Evolutionary conservation across 352 stramenopile species (phyloP), one percentile per base, ranked within the genome.

Genomic region (Phytophthora ramorum): DNA sequence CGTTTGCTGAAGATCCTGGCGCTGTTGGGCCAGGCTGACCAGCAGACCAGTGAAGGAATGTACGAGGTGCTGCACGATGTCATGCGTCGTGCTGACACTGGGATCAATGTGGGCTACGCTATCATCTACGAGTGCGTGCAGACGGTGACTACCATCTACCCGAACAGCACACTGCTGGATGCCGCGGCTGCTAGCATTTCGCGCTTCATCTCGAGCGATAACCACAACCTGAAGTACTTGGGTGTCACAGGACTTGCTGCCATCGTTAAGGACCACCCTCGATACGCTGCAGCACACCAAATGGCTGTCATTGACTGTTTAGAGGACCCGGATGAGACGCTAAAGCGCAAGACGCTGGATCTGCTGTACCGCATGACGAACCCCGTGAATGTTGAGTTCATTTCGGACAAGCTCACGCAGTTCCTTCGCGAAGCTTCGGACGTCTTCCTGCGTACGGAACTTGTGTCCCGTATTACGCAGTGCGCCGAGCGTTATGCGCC

Each of bases 231-330:
- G 30, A 98, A 98, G 69, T 99, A 99, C 76, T 78, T 99, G 43
- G 98, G 98, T 66, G 95, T 99, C 32, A 99, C 96, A 13, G 97
- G 97, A n/a, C 87, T 99, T 53, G 97, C 98, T 20, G 89, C 96
- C 10, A 99, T 99, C 73, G 98, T 99, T 5, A 97, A 97, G 73
- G 91, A 98, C 77, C 87, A 97, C 60, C 89, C 90, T n/a, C 81
- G 85, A 0, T 99, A 99, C 77, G 98, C 98, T 16, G 96, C 97
- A 6, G 95, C 98, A 48, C 98, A 99, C 86, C 98, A 99, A 89
- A 97, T 99, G 90, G 96, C 97, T 17, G 98, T 99, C 19, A 99
- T 99, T 71, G 98, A 99, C 79, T 99, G 98, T 71, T 81, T 99
- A 7, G 97, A 99, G 85, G 97, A 99, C 79, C 90, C 95, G 0